These are phyloP conservation scores for Penicillium sumatraense DNA, from an alignment of 2,329 filamentous ascomycete genomes.

Conservation along the genomic window DNA sequence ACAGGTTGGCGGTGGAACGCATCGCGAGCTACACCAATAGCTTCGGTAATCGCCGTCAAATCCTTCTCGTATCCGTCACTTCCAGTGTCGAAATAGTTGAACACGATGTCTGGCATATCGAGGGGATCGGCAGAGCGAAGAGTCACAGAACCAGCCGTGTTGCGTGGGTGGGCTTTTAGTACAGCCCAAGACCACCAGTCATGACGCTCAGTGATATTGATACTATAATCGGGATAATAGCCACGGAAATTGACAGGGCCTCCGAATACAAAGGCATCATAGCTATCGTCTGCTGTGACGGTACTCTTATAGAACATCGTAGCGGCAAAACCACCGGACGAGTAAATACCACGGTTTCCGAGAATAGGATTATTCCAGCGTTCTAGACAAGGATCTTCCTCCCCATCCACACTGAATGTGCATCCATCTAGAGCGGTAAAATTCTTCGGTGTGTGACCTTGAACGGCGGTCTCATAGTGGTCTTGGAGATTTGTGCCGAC, in stretches of 20 bases:
- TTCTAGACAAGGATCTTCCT: slow-evolving; percentile 49
- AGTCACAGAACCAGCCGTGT: slow-evolving; percentile 64
- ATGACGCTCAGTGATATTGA: slow-evolving; percentile 44
- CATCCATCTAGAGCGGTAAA: slow-evolving; percentile 39
- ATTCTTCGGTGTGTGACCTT: slow-evolving; percentile 46
- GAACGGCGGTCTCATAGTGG: slow-evolving; percentile 45
- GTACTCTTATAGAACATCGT: slow-evolving; percentile 47
- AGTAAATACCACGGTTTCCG: slow-evolving; percentile 49
- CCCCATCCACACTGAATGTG: slow-evolving; percentile 30
- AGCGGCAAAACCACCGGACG: slow-evolving; percentile 59
- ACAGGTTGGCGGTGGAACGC: slow-evolving; percentile 48
- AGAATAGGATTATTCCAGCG: slow-evolving; percentile 47
- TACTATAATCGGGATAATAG: slow-evolving; percentile 52
- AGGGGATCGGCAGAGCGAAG: slow-evolving; percentile 67
- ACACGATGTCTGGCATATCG: slow-evolving; percentile 66
- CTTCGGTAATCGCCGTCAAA: slow-evolving; percentile 18
- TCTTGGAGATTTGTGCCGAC: slow-evolving; percentile 69
- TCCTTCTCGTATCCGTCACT: slow-evolving; percentile 26
- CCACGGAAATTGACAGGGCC: slow-evolving; percentile 61
- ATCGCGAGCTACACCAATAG: slow-evolving; percentile 51
- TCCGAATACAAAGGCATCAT: slow-evolving; percentile 60
- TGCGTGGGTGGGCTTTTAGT: slow-evolving; percentile 67
- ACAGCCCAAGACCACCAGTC: slow-evolving; percentile 53
- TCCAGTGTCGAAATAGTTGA: slow-evolving; percentile 60
- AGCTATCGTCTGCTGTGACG: slow-evolving; percentile 49